phyloP scores from a whole-genome alignment of 352 stramenopile species.

The Pythium brachiatum region DNA sequence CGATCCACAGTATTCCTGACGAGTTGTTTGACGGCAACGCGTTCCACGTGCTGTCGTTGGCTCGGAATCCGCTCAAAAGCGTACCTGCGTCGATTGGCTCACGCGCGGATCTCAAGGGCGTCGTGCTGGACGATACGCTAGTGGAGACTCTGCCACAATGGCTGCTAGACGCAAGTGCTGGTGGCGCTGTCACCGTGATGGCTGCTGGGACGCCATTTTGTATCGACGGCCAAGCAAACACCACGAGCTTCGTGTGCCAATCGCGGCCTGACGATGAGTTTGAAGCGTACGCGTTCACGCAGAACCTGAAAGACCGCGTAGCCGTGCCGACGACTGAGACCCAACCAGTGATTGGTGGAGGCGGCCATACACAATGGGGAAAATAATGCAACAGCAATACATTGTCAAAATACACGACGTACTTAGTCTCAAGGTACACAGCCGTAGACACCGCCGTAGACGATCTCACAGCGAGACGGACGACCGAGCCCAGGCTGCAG shows the following conservation, averaged over 20 bases:
- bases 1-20: conserved; percentile 1
- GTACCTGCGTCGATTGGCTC: conserved; percentile 4
- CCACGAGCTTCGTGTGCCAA: not conserved
- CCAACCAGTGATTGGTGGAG: too few relatives aligned
- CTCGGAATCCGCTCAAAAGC: conserved; percentile 9
- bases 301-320: conserved; percentile 6
- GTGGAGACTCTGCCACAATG: conserved; percentile 8
- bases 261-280: conserved; percentile 9
- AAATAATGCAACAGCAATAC: too few relatives aligned
- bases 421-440: conserved; percentile 4
- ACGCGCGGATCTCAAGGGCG: not conserved
- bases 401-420: not conserved
- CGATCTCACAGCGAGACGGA: not conserved
- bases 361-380: too few relatives aligned
- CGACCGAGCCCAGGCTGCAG: conserved; percentile 14
- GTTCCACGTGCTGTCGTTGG: conserved; percentile 15
- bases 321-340: not conserved
- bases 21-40: not conserved
- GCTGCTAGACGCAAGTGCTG: not conserved
- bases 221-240: not conserved
- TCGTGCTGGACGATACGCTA: conserved; percentile 14
- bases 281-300: conserved; percentile 19
- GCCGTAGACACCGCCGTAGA: conserved; percentile 9
- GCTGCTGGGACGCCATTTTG: conserved; percentile 12
- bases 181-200: not conserved